Conservation (phyloP, 1,284 basidiomycete genomes). For the Crocinoboletus sp. region DNA sequence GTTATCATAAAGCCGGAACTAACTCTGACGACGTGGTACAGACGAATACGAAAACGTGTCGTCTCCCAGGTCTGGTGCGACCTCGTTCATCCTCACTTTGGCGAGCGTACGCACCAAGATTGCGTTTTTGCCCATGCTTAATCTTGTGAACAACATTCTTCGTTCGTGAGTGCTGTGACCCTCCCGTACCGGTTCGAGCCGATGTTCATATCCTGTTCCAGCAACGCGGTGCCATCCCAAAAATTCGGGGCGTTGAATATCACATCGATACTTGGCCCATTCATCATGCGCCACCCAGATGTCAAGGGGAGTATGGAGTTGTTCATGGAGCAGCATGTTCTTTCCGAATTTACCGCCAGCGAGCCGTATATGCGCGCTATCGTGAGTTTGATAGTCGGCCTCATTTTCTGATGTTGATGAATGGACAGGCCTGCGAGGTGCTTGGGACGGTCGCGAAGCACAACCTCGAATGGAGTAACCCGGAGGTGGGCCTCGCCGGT, state of each 20-base stretch:
- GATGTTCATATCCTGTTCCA: constrained; percentile 17
- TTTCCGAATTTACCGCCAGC: constrained; percentile 59
- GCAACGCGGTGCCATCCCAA: constrained; percentile 55
- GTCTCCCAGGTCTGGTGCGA: constrained; percentile 72
- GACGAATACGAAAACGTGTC: constrained; percentile 79
- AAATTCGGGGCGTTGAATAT: constrained; percentile 83
- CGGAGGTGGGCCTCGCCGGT: constrained; percentile 47
- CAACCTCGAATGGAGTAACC: constrained; percentile 60
- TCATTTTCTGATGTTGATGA: constrained; percentile 1
- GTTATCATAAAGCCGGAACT: not conserved
- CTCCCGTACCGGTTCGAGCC: not conserved
- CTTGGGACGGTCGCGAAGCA: constrained; percentile 67
- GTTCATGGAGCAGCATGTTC: constrained; percentile 68
- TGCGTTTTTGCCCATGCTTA: constrained; percentile 73
- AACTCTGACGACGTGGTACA: constrained; percentile 22
- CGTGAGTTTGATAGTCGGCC: constrained; percentile 38
- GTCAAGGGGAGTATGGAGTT: constrained; percentile 73
- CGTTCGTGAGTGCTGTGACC: constrained; percentile 46
- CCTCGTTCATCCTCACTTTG: constrained; percentile 72
- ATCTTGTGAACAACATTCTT: constrained; percentile 69
- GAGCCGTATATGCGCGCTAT: constrained; percentile 74
- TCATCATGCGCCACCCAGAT: constrained; percentile 77
- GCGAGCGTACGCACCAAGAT: constrained; percentile 74
- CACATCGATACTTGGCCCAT: constrained; percentile 66
- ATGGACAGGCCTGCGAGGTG: constrained; percentile 68